These are phyloP conservation scores for Colletotrichum noveboracense DNA, from an alignment of 2,329 filamentous ascomycete species.

Conservation along the genomic window DNA sequence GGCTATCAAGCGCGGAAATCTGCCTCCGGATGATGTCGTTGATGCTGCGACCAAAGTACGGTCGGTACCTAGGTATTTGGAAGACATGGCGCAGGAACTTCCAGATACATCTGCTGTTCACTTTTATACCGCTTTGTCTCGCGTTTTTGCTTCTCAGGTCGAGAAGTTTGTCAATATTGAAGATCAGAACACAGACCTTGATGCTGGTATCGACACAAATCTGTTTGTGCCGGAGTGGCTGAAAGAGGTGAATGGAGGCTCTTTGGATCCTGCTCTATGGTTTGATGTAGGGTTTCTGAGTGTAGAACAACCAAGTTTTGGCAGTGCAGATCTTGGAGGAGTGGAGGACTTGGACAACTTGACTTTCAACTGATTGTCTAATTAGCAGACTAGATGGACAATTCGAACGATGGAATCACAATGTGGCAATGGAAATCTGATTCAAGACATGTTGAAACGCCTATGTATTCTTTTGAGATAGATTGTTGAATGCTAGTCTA, in stretches of 20 bases:
- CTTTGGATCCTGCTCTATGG: not conserved
- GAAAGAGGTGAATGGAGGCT: not conserved
- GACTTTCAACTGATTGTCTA: not conserved
- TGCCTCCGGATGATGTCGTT: not conserved
- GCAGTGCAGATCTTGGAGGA: not conserved
- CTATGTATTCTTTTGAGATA: not conserved
- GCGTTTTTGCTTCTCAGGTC: not conserved
- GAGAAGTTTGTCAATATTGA: not conserved
- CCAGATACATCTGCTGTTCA: not conserved
- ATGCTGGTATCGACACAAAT: not conserved
- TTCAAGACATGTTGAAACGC: not conserved
- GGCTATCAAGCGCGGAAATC: not conserved
- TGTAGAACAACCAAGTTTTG: not conserved
- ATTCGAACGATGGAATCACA: not conserved
- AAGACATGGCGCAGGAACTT: not conserved
- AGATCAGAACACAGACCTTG: not conserved
- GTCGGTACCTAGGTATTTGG: not conserved
- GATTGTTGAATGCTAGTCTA: not conserved
- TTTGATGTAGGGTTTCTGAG: not conserved
- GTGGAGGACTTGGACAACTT: not conserved
- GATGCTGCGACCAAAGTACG: not conserved
- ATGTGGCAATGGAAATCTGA: rapidly evolving
- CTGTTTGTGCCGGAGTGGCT: not conserved
- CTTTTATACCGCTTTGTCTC: not conserved
- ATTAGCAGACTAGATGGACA: not conserved